Evolutionary conservation across 768 basidiomycete genomes (phyloP).

Genomic region (Fibroporia radiculosa): DNA sequence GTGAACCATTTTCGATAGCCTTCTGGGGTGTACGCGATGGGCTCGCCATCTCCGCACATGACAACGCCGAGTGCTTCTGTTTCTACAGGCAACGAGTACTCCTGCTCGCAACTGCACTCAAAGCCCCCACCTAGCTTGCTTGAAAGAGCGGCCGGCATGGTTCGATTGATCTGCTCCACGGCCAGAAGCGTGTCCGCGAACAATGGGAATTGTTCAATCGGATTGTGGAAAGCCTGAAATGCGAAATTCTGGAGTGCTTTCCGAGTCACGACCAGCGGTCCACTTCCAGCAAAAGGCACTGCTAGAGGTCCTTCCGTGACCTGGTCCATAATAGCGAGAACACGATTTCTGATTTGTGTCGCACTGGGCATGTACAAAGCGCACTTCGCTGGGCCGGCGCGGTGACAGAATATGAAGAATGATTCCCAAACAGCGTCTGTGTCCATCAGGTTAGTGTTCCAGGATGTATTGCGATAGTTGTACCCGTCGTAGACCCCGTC

Average conservation of each 20-base stretch:
- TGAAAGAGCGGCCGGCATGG: constrained; percentile 6
- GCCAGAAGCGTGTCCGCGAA: constrained; percentile 9
- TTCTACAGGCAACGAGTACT: no score
- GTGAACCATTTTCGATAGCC: no score
- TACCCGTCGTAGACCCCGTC: constrained; percentile 23
- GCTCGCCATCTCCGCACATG: constrained; percentile 12
- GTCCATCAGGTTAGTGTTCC: constrained; percentile 18
- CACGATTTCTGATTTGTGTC: constrained; percentile 12
- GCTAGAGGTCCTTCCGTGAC: constrained; percentile 1
- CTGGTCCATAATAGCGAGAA: constrained; percentile 2
- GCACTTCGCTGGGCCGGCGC: constrained; percentile 18
- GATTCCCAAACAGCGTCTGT: constrained; percentile 14
- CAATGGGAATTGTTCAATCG: constrained; percentile 1
- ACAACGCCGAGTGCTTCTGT: no score
- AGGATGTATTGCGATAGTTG: constrained; percentile 14
- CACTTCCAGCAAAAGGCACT: background rate
- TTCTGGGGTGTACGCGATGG: constrained; percentile 8
- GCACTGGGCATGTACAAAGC: constrained; percentile 17
- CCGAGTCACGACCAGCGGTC: constrained; percentile 4
- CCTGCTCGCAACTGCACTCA: constrained; percentile 8
- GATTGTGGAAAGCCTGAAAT: constrained; percentile 4
- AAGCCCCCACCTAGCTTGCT: constrained; percentile 5
- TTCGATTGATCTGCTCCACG: constrained; percentile 4
- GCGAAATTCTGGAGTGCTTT: background rate
- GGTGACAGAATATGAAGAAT: constrained; percentile 14